A percentile compares a stretch with the other conserved stretches of the same genome.
These are phyloP conservation scores for Globisporangium spinosum DNA, from an alignment of 352 stramenopile genomes.

Conservation along the genomic window DNA sequence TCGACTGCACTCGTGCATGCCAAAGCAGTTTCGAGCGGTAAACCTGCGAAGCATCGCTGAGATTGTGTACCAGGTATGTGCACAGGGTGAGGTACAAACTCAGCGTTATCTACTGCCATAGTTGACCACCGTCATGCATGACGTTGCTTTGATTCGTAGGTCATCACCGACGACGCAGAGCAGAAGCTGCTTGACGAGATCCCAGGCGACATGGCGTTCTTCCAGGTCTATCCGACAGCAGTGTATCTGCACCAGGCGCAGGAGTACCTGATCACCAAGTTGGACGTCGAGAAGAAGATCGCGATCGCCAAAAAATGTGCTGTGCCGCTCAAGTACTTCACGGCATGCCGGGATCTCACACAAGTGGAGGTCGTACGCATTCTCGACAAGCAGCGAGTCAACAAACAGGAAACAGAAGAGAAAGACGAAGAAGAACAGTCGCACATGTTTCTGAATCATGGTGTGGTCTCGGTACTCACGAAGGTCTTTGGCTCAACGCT, in stretches of 20 bases:
- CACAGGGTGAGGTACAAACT: not conserved
- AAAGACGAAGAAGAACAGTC: not conserved
- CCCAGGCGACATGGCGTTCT: constrained; percentile 84
- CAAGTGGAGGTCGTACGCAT: constrained; percentile 85
- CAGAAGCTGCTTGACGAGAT: constrained; percentile 81
- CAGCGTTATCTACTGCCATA: not conserved
- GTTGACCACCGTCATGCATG: not conserved
- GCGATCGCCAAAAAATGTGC: constrained; percentile 65
- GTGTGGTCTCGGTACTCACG: constrained; percentile 73
- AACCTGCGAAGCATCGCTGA: constrained; percentile 70
- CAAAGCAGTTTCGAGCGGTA: constrained; percentile 48
- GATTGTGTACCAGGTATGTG: constrained; percentile 46
- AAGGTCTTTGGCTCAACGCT: constrained; percentile 84
- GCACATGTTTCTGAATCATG: constrained; percentile 44
- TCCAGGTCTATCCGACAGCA: constrained; percentile 88
- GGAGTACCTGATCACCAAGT: constrained; percentile 87
- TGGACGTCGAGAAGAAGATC: constrained; percentile 70
- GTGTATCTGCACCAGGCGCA: constrained; percentile 91
- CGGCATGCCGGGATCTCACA: constrained; percentile 80
- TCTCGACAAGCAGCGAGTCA: constrained; percentile 18
- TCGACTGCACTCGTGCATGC: constrained; percentile 55
- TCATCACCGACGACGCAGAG: constrained; percentile 53
- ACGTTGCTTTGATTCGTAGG: constrained; percentile 13
- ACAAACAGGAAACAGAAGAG: not conserved
- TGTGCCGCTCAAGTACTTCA: constrained; percentile 85